Base-by-base conservation (phyloP, 2,329 filamentous ascomycete species). In the Sclerotinia trifoliorum region DNA sequence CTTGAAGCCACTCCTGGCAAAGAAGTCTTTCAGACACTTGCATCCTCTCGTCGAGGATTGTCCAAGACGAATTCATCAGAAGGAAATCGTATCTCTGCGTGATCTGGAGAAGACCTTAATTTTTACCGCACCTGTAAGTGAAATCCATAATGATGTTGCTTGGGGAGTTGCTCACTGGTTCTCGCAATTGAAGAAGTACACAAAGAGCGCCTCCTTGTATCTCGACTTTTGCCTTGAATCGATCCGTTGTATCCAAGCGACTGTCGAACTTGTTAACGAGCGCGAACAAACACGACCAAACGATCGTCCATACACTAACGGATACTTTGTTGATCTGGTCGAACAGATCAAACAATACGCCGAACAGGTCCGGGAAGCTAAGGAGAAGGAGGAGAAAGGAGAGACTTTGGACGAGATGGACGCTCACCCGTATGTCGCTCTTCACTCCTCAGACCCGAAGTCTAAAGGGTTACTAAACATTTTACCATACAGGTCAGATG, bases 281-380 rank as follows among this genome's bases (percentile, higher is more conserved):
- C 88, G 88, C 78, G 94, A 98, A 79, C 92, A 94, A 81, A 89
- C 90, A 73, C 88, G 92, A 78, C 90, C 92, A 70, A 84, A 87
- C 80, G 94, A 98, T 80, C 89, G 91, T 76, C 93, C 93, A 73
- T 98, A 97, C 84, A 95, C 90, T 85, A 93, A 91, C 85, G 92
- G 92, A 78, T 98, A 98, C 81, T 97, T 97, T 79, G 90, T 97
- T 81, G 94, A 98, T 82, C 88, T 98, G 70, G 90, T 96, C 79
- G 92, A 96, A 79, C 94, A 97, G 86, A 93, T 97, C 75, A 88
- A 89, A 78, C 87, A 92, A 78, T 96, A 97, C 86, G 94, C 93
- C 70, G 87, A 89, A 76, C 91, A 95, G 78, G 88, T 97, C 75
- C 89, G 90, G 72, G 88, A 89, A 73, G 87, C 89, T 73, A 89